phyloP scores from a whole-genome alignment of 2,329 filamentous ascomycete genomes.

The Fusarium incarnatum region DNA sequence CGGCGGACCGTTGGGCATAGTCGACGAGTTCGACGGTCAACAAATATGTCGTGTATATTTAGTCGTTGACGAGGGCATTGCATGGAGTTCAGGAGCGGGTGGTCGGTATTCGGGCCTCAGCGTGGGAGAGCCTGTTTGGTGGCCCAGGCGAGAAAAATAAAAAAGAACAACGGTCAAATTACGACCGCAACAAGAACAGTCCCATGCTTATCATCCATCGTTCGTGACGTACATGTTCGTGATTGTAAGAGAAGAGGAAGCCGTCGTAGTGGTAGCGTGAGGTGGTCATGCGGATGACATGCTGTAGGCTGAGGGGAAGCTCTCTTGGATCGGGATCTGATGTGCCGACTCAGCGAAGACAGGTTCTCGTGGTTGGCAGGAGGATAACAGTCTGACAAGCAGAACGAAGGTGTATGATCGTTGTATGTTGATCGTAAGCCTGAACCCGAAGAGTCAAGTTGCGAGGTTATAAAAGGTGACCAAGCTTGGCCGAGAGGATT shows the following conservation, averaged over 20 bases:
- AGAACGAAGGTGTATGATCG: background rate
- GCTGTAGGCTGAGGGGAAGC: constrained; percentile 35
- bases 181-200: constrained; percentile 24
- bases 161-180: constrained; percentile 40
- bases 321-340: constrained; percentile 17
- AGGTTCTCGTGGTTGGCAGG: background rate
- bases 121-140: constrained; percentile 40
- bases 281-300: constrained; percentile 27
- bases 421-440: background rate
- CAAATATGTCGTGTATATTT: constrained; percentile 39
- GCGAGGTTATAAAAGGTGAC: constrained; percentile 18
- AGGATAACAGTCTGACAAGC: background rate
- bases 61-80: constrained; percentile 49
- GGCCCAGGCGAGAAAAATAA: constrained; percentile 42
- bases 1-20: constrained; percentile 21
- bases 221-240: constrained; percentile 6
- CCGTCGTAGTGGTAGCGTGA: constrained; percentile 5
- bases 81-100: constrained; percentile 53
- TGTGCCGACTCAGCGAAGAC: constrained; percentile 9
- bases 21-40: constrained; percentile 4
- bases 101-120: constrained; percentile 44
- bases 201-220: background rate
- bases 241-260: background rate
- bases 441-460: constrained; percentile 10
- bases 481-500: constrained; percentile 35